A percentile compares a stretch with the other conserved stretches of the same genome.
These are phyloP conservation scores for Lactuca sativa DNA, from an alignment of 129 eudicot genomes.

Conservation along the genomic window DNA sequence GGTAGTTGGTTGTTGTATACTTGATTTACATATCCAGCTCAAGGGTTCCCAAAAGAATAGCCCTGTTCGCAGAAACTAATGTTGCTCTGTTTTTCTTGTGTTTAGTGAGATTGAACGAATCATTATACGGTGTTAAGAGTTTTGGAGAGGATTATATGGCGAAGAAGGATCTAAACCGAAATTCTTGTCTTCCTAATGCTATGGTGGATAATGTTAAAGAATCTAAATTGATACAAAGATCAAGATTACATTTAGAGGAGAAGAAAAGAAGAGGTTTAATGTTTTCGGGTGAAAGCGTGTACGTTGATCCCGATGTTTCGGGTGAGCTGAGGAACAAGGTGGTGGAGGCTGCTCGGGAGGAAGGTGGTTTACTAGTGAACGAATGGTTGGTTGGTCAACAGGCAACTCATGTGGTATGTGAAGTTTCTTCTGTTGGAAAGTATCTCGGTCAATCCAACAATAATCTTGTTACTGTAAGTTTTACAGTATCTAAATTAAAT, in stretches of 20 bases:
- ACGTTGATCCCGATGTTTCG: conserved; percentile 59
- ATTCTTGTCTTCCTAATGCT: conserved; percentile 50
- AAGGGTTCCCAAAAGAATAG: not conserved
- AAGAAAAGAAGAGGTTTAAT: conserved; percentile 41
- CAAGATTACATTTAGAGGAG: conserved; percentile 33
- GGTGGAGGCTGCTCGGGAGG: conserved; percentile 49
- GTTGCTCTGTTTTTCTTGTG: conserved; percentile 1
- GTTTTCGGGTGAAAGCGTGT: conserved; percentile 53
- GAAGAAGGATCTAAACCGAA: conserved; percentile 29
- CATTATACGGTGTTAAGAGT: conserved; percentile 54
- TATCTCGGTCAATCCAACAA: conserved; percentile 70
- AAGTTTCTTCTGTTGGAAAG: conserved; percentile 59
- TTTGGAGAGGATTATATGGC: conserved; percentile 39
- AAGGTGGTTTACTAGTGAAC: conserved; percentile 57
- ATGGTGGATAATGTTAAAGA: conserved; percentile 45
- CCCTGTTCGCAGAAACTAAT: not conserved
- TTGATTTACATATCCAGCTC: not conserved
- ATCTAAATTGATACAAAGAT: conserved; percentile 37
- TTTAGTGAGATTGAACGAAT: conserved; percentile 74
- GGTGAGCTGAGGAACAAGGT: conserved; percentile 65
- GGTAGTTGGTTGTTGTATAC: not conserved
- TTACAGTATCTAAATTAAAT: not conserved
- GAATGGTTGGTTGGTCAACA: conserved; percentile 67
- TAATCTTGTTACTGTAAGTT: conserved; percentile 70
- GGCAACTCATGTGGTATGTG: conserved; percentile 86